phyloP scores from a whole-genome alignment of 441 rosid genomes.

The Viola pubescens region DNA sequence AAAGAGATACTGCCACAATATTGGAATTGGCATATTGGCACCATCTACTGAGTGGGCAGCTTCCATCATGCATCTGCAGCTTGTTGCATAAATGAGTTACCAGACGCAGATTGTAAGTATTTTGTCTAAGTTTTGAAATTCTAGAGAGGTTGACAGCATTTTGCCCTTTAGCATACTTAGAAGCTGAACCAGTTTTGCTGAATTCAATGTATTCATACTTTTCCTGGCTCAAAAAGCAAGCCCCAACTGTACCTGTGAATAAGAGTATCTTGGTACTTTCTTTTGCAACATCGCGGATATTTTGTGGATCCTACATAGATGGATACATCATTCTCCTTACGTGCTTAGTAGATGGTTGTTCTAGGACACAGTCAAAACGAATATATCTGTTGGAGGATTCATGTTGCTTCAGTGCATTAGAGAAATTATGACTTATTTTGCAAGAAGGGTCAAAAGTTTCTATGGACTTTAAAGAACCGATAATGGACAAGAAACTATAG shows the following conservation, averaged over 20 bases:
- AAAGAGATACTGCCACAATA: conserved; percentile 13
- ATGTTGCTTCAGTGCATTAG: too few relatives aligned
- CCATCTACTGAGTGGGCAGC: conserved; percentile 1
- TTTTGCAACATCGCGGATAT: neutral
- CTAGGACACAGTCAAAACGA: too few relatives aligned
- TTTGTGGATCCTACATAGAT: too few relatives aligned
- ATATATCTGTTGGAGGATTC: too few relatives aligned
- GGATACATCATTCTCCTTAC: too few relatives aligned
- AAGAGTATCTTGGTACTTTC: neutral
- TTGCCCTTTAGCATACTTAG: neutral
- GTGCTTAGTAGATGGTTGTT: too few relatives aligned
- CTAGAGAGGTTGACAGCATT: neutral
- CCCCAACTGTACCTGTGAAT: neutral
- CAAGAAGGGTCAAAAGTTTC: too few relatives aligned
- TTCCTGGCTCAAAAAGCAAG: neutral
- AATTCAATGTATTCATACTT: conserved; percentile 5
- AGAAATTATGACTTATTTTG: too few relatives aligned
- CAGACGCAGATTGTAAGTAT: conserved; percentile 18
- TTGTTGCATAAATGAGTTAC: conserved; percentile 8
- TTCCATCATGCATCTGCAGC: conserved; percentile 14
- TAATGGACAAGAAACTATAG: too few relatives aligned
- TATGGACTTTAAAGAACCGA: too few relatives aligned
- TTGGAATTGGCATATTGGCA: conserved; percentile 6
- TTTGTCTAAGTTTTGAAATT: neutral
- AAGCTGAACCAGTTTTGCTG: neutral